A percentile compares a stretch with the other conserved stretches of the same genome.
Conservation (phyloP, 148 eudicot genomes). For the Rheum nobile region DNA sequence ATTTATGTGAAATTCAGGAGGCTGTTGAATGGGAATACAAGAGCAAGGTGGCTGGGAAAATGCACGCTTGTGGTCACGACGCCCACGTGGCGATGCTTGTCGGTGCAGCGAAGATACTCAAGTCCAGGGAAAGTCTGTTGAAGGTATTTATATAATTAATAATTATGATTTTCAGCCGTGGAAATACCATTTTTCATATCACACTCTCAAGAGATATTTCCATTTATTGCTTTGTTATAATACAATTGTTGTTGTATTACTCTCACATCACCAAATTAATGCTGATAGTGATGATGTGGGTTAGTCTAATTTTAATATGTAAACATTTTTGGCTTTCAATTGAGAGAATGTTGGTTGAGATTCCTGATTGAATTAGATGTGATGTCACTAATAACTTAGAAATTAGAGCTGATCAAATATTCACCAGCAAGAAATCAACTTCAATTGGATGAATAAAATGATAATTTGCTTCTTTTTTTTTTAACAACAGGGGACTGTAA, state of each 20-base stretch:
- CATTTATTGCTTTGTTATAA: neutral
- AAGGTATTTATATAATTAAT: neutral
- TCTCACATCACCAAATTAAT: too few species aligned
- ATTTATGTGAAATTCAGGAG: conserved; percentile 23
- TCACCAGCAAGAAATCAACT: neutral
- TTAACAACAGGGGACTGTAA: conserved; percentile 21
- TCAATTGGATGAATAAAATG: neutral
- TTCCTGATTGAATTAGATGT: neutral
- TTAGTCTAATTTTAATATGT: neutral
- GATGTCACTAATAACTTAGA: too few species aligned
- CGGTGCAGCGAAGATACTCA: conserved; percentile 35
- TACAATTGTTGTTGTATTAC: too few species aligned
- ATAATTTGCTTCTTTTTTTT: too few species aligned
- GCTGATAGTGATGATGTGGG: neutral
- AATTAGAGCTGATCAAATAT: too few species aligned
- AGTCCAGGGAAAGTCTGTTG: neutral
- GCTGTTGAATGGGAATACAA: conserved; percentile 42
- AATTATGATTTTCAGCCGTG: neutral
- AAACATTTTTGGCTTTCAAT: neutral
- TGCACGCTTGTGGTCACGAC: conserved; percentile 64
- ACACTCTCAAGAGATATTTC: neutral
- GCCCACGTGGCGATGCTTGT: conserved; percentile 47
- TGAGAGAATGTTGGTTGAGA: neutral
- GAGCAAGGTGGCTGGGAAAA: conserved; percentile 42
- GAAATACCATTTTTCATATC: neutral